Conservation (phyloP, 2,329 filamentous ascomycete genomes). For the Teratosphaeria viscida region DNA sequence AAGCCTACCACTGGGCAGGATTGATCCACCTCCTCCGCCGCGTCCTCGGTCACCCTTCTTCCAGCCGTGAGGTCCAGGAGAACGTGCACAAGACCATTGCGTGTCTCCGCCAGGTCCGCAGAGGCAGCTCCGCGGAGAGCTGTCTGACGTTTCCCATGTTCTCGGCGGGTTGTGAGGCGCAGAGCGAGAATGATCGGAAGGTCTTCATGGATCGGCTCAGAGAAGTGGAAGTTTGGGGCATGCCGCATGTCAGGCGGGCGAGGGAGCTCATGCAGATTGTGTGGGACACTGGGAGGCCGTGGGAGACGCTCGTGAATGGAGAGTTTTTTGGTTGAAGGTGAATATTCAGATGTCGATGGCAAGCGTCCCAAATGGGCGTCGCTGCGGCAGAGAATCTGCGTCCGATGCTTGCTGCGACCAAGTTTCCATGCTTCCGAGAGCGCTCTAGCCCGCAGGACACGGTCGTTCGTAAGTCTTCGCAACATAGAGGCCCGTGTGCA, state of each 20-base stretch:
- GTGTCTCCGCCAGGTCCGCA: slow-evolving; percentile 51
- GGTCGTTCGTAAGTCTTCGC: not conserved
- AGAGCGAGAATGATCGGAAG: slow-evolving; percentile 43
- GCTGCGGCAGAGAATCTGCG: not conserved
- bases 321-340: slow-evolving; percentile 53
- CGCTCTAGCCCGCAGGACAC: not conserved
- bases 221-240: slow-evolving; percentile 60
- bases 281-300: slow-evolving; percentile 57
- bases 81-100: slow-evolving; percentile 54
- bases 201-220: slow-evolving; percentile 56
- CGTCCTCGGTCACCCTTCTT: slow-evolving; percentile 52
- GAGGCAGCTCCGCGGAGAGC: slow-evolving; percentile 60
- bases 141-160: slow-evolving; percentile 74
- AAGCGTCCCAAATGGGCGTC: not conserved
- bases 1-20: slow-evolving; percentile 70
- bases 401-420: not conserved
- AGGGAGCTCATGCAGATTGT: slow-evolving; percentile 56
- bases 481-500: no score
- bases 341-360: not conserved
- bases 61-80: slow-evolving; percentile 50
- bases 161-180: slow-evolving; percentile 66
- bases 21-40: slow-evolving; percentile 66
- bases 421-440: not conserved
- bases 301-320: slow-evolving; percentile 56
- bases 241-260: slow-evolving; percentile 59